Percentiles rank a stretch among this genome's conserved stretches.
phyloP scores from a whole-genome alignment of 352 stramenopile species.

The Globisporangium polare region DNA sequence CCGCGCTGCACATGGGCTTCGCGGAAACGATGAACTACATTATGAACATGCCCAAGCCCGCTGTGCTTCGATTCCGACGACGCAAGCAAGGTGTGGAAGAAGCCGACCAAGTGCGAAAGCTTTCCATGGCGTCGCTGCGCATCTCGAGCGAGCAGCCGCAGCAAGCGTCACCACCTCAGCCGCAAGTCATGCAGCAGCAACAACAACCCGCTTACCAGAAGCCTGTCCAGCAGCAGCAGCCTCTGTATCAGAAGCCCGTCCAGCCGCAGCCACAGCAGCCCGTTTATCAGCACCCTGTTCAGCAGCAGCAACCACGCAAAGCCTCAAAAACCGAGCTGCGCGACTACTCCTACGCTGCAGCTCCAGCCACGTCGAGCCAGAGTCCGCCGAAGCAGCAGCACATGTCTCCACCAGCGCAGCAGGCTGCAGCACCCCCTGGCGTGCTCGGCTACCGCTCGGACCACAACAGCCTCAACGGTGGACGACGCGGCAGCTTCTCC shows the following conservation, averaged over 20 bases:
- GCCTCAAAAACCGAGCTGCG: conserved; percentile 9
- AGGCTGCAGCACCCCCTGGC: background rate
- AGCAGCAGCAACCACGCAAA: conserved; percentile 17
- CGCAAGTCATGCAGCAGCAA: conserved; percentile 17
- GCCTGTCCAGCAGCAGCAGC: background rate
- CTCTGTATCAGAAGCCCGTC: too few species aligned
- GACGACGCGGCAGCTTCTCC: conserved; percentile 1
- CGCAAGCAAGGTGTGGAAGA: background rate
- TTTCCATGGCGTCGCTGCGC: conserved; percentile 4
- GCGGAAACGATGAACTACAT: conserved; percentile 82
- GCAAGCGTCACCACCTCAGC: conserved; percentile 19
- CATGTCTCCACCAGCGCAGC: background rate
- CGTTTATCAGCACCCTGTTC: conserved; percentile 17
- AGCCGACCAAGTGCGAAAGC: background rate
- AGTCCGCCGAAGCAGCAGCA: conserved; percentile 2
- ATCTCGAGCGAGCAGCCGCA: conserved; percentile 16
- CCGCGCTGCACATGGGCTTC: conserved; percentile 51
- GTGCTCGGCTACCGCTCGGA: conserved; percentile 1
- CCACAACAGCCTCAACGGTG: background rate
- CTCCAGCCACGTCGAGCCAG: background rate
- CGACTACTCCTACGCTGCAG: conserved; percentile 1
- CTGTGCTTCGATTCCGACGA: conserved; percentile 68
- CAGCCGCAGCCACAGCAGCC: conserved; percentile 10
- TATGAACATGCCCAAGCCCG: conserved; percentile 81
- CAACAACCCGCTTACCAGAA: background rate